A percentile compares a stretch with the other conserved stretches of the same genome.
These are phyloP conservation scores for Brachypodium distachyon DNA, from an alignment of 202 grass and related monocot species.

Conservation along the genomic window DNA sequence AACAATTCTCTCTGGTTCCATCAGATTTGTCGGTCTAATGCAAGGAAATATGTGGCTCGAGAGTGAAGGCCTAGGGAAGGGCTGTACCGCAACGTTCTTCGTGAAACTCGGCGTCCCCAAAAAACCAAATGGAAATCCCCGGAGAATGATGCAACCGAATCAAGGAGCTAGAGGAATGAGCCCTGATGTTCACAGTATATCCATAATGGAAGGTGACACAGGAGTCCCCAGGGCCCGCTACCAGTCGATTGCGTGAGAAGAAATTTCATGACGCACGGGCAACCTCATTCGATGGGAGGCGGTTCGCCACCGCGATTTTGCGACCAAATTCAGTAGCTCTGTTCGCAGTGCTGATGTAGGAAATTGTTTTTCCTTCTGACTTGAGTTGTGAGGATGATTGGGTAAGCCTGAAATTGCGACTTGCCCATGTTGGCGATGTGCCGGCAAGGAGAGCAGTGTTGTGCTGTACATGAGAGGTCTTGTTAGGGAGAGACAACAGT, in stretches of 20 bases:
- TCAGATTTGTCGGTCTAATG: conserved; percentile 76
- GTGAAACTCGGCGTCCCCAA: conserved; percentile 51
- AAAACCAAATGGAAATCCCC: conserved; percentile 22
- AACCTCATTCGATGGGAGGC: neutral
- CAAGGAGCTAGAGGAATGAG: neutral
- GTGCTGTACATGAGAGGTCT: neutral
- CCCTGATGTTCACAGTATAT: neutral
- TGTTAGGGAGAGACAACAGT: neutral
- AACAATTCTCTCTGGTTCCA: neutral
- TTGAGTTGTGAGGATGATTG: neutral
- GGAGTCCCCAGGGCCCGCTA: neutral
- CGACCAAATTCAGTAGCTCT: neutral
- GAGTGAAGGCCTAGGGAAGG: conserved; percentile 62
- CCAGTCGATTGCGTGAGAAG: conserved; percentile 12
- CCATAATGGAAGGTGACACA: neutral
- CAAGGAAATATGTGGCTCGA: conserved; percentile 80
- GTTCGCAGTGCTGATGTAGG: neutral
- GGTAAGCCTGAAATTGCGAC: neutral
- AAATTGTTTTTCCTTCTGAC: neutral
- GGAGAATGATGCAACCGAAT: conserved; percentile 1
- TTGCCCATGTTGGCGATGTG: neutral
- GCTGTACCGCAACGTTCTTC: conserved; percentile 48
- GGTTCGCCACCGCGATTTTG: neutral
- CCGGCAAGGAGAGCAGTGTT: neutral
- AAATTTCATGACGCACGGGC: neutral